Percentiles rank a stretch among this genome's conserved stretches.
These are phyloP conservation scores for Mrakia blollopis DNA, from an alignment of 768 basidiomycete genomes.

Conservation along the genomic window DNA sequence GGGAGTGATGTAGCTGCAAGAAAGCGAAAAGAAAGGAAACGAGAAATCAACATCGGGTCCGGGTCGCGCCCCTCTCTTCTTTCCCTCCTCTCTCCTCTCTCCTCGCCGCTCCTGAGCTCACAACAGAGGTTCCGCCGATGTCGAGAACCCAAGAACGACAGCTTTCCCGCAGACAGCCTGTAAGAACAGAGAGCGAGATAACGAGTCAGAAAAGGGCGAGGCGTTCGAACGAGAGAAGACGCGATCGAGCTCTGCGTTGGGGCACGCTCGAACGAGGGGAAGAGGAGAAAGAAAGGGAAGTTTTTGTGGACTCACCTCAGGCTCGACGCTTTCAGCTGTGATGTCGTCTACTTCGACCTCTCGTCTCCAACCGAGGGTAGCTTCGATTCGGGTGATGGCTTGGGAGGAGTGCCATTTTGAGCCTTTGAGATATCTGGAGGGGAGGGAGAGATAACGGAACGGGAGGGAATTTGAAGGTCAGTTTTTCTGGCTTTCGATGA, in stretches of 20 bases:
- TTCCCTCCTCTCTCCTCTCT: too few species aligned
- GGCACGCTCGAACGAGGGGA: neutral
- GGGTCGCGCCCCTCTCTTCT: neutral
- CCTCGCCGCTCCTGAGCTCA: neutral
- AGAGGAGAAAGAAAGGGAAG: too few species aligned
- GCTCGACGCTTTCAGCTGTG: neutral
- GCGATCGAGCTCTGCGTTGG: neutral
- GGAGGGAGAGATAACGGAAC: neutral
- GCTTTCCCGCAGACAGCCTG: constrained; percentile 21
- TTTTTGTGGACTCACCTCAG: neutral
- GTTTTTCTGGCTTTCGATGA: neutral
- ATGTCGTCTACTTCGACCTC: constrained; percentile 22
- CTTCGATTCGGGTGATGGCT: constrained; percentile 10
- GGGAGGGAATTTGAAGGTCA: neutral
- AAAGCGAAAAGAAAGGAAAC: neutral
- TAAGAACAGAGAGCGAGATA: neutral
- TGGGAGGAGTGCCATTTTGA: constrained; percentile 4
- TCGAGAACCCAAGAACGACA: constrained; percentile 9
- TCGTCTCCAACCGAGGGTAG: constrained; percentile 21
- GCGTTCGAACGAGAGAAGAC: neutral
- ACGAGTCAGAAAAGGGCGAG: neutral
- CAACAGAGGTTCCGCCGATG: constrained; percentile 9
- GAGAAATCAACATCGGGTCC: neutral
- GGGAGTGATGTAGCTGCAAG: constrained; percentile 24
- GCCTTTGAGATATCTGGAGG: constrained; percentile 22